A percentile compares a stretch with the other conserved stretches of the same genome.
These are phyloP conservation scores for Malassezia cuniculi DNA, from an alignment of 1,284 basidiomycete species.

Conservation along the genomic window DNA sequence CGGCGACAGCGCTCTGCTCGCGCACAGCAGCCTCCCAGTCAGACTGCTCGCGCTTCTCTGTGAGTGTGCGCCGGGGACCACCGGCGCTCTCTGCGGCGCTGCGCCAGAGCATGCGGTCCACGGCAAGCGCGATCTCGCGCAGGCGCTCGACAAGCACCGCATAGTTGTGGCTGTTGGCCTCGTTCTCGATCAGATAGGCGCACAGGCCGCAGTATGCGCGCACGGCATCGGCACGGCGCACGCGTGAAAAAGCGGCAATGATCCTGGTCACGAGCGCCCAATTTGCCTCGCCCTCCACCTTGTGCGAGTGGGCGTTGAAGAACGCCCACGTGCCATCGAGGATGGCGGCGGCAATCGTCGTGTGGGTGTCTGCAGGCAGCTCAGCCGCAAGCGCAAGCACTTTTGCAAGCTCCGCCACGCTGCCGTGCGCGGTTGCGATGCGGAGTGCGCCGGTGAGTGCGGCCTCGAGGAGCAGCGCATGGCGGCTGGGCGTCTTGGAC, in stretches of 20 bases:
- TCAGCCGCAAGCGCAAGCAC: slow-evolving; percentile 77
- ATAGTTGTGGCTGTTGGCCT: slow-evolving; percentile 65
- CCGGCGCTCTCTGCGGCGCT: slow-evolving; percentile 15
- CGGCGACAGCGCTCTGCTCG: slow-evolving; percentile 65
- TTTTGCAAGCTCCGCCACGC: slow-evolving; percentile 55
- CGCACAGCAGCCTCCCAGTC: slow-evolving; percentile 34
- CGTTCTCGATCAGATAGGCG: slow-evolving; percentile 44
- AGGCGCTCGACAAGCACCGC: slow-evolving; percentile 64
- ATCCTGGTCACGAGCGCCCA: slow-evolving; percentile 87
- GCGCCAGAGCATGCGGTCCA: slow-evolving; percentile 28
- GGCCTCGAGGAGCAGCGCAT: slow-evolving; percentile 81
- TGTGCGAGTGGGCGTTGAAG: slow-evolving; percentile 50
- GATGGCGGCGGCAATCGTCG: slow-evolving; percentile 76
- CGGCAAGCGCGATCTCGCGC: slow-evolving; percentile 62
- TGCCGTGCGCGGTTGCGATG: slow-evolving; percentile 15
- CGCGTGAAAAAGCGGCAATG: slow-evolving; percentile 59
- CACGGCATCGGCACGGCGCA: slow-evolving; percentile 74
- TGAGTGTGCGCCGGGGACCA: slow-evolving; percentile 23
- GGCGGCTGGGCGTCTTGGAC: slow-evolving; percentile 64
- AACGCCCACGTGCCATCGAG: slow-evolving; percentile 69
- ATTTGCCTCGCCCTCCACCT: slow-evolving; percentile 67
- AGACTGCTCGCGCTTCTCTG: slow-evolving; percentile 40
- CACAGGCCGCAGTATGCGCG: slow-evolving; percentile 60
- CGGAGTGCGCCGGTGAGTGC: slow-evolving; percentile 58
- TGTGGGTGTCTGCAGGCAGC: slow-evolving; percentile 63